Conservation (phyloP, 2,329 filamentous ascomycete species). For the Fusarium odoratissimum region DNA sequence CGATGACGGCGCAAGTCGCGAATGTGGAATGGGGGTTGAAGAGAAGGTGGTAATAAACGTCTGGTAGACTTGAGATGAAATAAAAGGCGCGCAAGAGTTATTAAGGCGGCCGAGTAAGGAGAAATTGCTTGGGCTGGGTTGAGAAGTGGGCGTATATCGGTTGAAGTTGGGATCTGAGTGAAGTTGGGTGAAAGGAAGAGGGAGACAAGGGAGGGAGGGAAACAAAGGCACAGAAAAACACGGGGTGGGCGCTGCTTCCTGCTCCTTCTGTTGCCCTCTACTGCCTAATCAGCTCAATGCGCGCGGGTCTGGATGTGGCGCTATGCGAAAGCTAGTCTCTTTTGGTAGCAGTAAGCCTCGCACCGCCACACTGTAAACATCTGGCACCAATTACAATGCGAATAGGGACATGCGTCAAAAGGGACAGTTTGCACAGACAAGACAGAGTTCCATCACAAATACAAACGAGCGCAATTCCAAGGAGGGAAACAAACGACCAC, state of each 20-base stretch:
- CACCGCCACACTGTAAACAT: slow-evolving; percentile 29
- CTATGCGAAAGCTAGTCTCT: slow-evolving; percentile 22
- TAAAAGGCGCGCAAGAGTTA: slow-evolving; percentile 27
- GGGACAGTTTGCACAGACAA: slow-evolving; percentile 23
- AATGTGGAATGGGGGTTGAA: slow-evolving; percentile 1
- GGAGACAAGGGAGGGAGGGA: slow-evolving; percentile 13
- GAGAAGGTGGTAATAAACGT: slow-evolving; percentile 20
- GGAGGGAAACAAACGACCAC: neutral
- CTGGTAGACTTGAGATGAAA: slow-evolving; percentile 24
- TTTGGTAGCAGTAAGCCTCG: slow-evolving; percentile 32
- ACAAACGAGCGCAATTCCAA: neutral
- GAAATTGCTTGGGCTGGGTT: slow-evolving; percentile 31
- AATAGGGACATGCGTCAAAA: slow-evolving; percentile 13
- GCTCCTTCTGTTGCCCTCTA: slow-evolving; percentile 32
- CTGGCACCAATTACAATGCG: slow-evolving; percentile 28
- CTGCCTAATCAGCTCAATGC: slow-evolving; percentile 33
- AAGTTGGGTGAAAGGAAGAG: slow-evolving; percentile 30
- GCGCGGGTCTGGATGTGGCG: slow-evolving; percentile 22
- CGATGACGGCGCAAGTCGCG: slow-evolving; percentile 24
- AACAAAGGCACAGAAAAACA: slow-evolving; percentile 41
- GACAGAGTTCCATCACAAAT: neutral
- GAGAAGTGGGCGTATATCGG: slow-evolving; percentile 33
- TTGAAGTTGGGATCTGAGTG: slow-evolving; percentile 27
- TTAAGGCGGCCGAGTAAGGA: slow-evolving; percentile 29
- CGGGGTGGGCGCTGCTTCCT: slow-evolving; percentile 41